These are phyloP conservation scores for Suillus alpinus DNA, from an alignment of 768 basidiomycete species.

Conservation along the genomic window DNA sequence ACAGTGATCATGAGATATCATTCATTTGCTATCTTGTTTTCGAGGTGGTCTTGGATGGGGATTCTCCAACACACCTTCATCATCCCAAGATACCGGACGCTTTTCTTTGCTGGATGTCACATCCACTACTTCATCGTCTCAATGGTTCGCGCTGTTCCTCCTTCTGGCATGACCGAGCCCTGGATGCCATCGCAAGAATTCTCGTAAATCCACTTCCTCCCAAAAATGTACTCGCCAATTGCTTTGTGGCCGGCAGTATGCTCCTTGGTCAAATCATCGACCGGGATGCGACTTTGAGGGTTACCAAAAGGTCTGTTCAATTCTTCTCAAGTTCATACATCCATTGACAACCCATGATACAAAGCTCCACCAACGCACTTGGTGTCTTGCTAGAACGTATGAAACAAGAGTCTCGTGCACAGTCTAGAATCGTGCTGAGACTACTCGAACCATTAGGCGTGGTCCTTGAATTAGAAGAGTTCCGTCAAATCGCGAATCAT, in stretches of 20 bases:
- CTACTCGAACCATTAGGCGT: constrained; percentile 6
- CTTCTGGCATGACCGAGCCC: background rate
- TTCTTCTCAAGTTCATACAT: background rate
- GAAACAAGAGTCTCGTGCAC: background rate
- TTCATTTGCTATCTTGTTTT: constrained; percentile 7
- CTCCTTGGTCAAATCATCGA: constrained; percentile 3
- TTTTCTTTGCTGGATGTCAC: constrained; percentile 8
- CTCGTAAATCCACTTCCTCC: constrained; percentile 5
- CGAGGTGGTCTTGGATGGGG: constrained; percentile 1
- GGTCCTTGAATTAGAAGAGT: constrained; percentile 4
- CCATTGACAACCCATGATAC: background rate
- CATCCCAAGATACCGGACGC: background rate
- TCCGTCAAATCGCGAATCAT: constrained; percentile 1
- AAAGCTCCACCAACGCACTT: background rate
- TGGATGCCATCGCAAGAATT: constrained; percentile 6
- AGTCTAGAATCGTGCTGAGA: background rate
- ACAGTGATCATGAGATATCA: constrained; percentile 5
- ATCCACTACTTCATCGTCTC: constrained; percentile 6
- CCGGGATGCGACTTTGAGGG: background rate
- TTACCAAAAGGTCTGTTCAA: constrained; percentile 5
- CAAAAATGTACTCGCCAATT: constrained; percentile 5
- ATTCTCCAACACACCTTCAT: constrained; percentile 1
- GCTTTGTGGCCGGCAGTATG: constrained; percentile 3
- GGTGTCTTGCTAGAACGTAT: background rate
- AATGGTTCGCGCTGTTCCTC: background rate